These are phyloP conservation scores for Peronospora farinosa DNA, from an alignment of 352 stramenopile genomes.

Conservation along the genomic window DNA sequence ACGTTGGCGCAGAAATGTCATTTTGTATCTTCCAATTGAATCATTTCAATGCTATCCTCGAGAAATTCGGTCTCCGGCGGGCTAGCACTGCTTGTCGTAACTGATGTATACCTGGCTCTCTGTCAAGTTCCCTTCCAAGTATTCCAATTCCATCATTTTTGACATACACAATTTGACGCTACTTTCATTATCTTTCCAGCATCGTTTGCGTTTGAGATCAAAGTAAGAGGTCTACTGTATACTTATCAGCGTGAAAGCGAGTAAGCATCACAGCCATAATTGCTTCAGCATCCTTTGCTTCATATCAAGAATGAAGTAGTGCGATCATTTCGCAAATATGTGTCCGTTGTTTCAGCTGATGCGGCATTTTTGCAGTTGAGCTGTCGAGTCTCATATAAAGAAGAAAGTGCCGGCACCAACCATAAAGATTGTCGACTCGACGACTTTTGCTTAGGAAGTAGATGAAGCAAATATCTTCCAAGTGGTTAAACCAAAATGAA, in stretches of 20 bases:
- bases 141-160: background rate
- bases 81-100: background rate
- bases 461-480: constrained; percentile 48
- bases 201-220: constrained; percentile 24
- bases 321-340: constrained; percentile 33
- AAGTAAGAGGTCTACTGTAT: constrained; percentile 45
- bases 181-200: constrained; percentile 16
- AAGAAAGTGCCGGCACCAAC: constrained; percentile 5
- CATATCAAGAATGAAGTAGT: constrained; percentile 60
- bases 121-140: constrained; percentile 3
- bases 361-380: constrained; percentile 3
- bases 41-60: constrained; percentile 23
- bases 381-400: constrained; percentile 1
- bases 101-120: constrained; percentile 4
- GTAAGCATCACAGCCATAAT: constrained; percentile 55
- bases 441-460: constrained; percentile 59
- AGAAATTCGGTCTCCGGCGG: constrained; percentile 15
- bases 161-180: constrained; percentile 4
- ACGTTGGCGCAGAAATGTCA: constrained; percentile 70
- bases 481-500: constrained; percentile 83
- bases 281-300: constrained; percentile 41
- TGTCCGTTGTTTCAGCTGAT: background rate
- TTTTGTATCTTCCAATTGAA: constrained; percentile 63
- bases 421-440: constrained; percentile 17
- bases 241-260: constrained; percentile 65